Evolutionary conservation across 768 basidiomycete species (phyloP).

Genomic region (Candolleomyces aberdarensis): DNA sequence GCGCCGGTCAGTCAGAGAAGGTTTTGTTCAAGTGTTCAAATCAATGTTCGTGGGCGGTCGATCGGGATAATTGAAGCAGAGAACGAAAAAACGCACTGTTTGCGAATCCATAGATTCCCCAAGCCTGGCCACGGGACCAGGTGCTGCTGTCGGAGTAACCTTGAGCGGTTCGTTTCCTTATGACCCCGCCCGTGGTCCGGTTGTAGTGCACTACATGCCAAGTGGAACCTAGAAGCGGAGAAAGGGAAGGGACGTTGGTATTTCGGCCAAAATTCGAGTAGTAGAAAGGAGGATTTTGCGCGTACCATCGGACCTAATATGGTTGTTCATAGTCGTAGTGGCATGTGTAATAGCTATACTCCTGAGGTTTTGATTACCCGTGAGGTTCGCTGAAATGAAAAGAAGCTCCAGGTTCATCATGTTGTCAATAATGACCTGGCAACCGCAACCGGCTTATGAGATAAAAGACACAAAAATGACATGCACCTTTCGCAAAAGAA

Average conservation of each 20-base stretch:
- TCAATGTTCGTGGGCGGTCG: too few species aligned
- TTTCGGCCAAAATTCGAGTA: too few species aligned
- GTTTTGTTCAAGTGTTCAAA: background rate
- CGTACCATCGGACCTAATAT: slow-evolving; percentile 60
- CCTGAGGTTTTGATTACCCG: slow-evolving; percentile 54
- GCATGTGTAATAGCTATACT: slow-evolving; percentile 64
- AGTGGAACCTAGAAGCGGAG: slow-evolving; percentile 35
- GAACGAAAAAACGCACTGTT: slow-evolving; percentile 45
- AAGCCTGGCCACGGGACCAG: slow-evolving; percentile 72
- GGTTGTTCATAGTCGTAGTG: slow-evolving; percentile 63
- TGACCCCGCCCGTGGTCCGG: slow-evolving; percentile 58
- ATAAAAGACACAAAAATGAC: background rate
- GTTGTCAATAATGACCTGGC: slow-evolving; percentile 69
- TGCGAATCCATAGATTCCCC: slow-evolving; percentile 69
- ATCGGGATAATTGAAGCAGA: too few species aligned
- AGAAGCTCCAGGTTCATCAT: slow-evolving; percentile 78
- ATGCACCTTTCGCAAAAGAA: slow-evolving; percentile 30
- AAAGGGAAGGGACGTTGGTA: background rate
- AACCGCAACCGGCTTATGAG: background rate
- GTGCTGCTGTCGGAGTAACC: slow-evolving; percentile 65
- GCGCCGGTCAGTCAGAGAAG: background rate
- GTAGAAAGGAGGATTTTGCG: too few species aligned
- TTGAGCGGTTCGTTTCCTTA: slow-evolving; percentile 54
- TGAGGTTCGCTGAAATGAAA: slow-evolving; percentile 56
- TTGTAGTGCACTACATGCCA: slow-evolving; percentile 71